Conservation (phyloP, 2,329 filamentous ascomycete species). For the Teratosphaeria zuluensis region DNA sequence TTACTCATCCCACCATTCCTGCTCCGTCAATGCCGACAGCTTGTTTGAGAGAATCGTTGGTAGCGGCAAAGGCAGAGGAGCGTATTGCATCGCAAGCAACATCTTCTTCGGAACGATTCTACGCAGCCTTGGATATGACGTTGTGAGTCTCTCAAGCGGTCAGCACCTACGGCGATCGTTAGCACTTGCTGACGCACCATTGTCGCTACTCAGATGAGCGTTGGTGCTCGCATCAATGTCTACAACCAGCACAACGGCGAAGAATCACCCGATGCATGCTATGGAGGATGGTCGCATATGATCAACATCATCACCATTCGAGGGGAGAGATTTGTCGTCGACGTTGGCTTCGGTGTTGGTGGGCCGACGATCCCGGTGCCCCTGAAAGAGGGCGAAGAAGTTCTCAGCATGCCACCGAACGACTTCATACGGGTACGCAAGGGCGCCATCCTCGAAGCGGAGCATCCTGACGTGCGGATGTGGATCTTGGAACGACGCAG, state of each 20-base stretch:
- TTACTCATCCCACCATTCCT: constrained; percentile 39
- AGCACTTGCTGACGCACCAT: background rate
- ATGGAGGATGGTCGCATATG: constrained; percentile 29
- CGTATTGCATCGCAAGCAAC: constrained; percentile 54
- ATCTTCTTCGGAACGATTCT: constrained; percentile 43
- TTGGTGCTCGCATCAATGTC: constrained; percentile 29
- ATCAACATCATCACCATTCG: constrained; percentile 38
- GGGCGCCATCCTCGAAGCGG: constrained; percentile 11
- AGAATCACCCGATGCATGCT: background rate
- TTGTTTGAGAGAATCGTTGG: constrained; percentile 45
- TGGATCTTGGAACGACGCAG: constrained; percentile 33
- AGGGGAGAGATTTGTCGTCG: constrained; percentile 44
- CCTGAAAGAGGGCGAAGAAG: constrained; percentile 33
- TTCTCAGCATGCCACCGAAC: background rate
- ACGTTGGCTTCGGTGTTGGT: constrained; percentile 57
- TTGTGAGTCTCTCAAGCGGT: constrained; percentile 11
- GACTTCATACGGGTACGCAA: constrained; percentile 11
- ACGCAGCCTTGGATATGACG: constrained; percentile 40
- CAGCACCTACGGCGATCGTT: background rate
- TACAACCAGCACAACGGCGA: constrained; percentile 3
- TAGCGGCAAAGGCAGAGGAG: constrained; percentile 35
- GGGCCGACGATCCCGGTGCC: constrained; percentile 49
- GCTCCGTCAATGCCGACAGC: constrained; percentile 40
- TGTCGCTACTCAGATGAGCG: constrained; percentile 4
- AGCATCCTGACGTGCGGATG: constrained; percentile 24